Evolutionary conservation across 371 early-diverging fungal genomes (phyloP), one percentile per base, ranked within the genome.

Genomic region (Batrachochytrium dendrobatidis): DNA sequence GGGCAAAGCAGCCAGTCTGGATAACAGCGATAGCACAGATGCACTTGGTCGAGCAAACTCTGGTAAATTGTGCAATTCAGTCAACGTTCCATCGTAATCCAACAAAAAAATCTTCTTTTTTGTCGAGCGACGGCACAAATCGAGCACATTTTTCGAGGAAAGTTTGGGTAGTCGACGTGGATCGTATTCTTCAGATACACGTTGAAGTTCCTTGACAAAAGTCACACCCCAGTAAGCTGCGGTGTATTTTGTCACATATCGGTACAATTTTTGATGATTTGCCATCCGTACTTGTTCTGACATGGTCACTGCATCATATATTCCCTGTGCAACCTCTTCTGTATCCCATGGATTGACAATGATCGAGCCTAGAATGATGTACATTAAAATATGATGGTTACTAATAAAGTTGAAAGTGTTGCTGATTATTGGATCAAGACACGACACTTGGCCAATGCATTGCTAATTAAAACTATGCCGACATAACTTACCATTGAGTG

Each of bases 271-370:
- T 67, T 90, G 84, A 71, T 95, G 91, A 73, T 93, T 94, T 35
- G 80, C 71, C 58, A 81, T 80, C 49, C 92, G 84, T 48, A 82
- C 75, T 30, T 89, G 86, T 4, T 86, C 81, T 0, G 89, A 70
- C 95, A 99, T 94, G 0, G 87, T 88, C 29, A 99, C 86, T 10
- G 98, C 98, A 51, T 88, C 86, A 63, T 90, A 74, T 53, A 96
- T 85, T 4, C 94, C 91, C 29, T 89, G 79, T 1, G 98, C 87
- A 28, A 99, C 77, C 64, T 95, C 97, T 55, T 92, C 94, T 0
- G 90, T 95, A 72, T 96, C 92, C 99, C 99, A 99, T 7, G 99
- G 96, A 75, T 99, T 99, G 56, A 98, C 91, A 67, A 94, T 90
- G 26, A 99, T 80, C 15, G 95, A 85, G 0, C 91, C 81, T 75